Base-by-base conservation (phyloP, 768 basidiomycete species). In the Lactarius sp. region DNA sequence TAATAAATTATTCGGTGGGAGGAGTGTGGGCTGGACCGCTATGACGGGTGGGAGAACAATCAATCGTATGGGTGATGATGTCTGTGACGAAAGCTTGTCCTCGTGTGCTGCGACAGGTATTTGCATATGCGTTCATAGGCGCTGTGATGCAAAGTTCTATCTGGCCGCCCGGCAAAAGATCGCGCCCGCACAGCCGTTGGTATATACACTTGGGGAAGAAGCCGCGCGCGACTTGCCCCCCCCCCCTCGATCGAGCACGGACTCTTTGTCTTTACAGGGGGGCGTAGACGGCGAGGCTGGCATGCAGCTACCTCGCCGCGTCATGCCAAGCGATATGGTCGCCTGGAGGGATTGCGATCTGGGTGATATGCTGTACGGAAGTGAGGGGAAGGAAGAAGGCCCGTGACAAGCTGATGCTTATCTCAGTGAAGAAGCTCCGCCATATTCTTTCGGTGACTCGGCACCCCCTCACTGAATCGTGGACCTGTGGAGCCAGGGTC, bases 391-490 rank as follows among this genome's bases (percentile, higher is more conserved):
- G 13, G 13, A 41, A 14, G 51, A 57, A 59, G 57, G 52, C 22
- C 46, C 59, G 54, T 51, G 39, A 27, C 36, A 59, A 60, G 47
- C 47, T n/a, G 46, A 44, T 46, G 63, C 63, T 64, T 64, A 64
- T 64, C 63, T 64, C 49, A 51, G 54, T 55, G 27, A 56, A 64
- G 34, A 56, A 64, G 59, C 16, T 41, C 53, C 46, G 52, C 41
- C 22, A 49, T 55, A n/a, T 59, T 59, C 8, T 59, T 53, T 54
- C 46, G 53, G 62, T 55, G 53, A 56, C 31, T 51, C 47, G 47
- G 64, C 33, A 42, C 49, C 49, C 22, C 36, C 4, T 16, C 12
- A 27, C 50, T 60, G 41, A 52, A 60, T 50, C 58, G 52, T 36
- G 44, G 54, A 42, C 50, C 64, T 34, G 53, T 55, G 59, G 59